These are phyloP conservation scores for Plasmodium cynomolgi DNA, from an alignment of 169 alveolate species.

Conservation along the genomic window DNA sequence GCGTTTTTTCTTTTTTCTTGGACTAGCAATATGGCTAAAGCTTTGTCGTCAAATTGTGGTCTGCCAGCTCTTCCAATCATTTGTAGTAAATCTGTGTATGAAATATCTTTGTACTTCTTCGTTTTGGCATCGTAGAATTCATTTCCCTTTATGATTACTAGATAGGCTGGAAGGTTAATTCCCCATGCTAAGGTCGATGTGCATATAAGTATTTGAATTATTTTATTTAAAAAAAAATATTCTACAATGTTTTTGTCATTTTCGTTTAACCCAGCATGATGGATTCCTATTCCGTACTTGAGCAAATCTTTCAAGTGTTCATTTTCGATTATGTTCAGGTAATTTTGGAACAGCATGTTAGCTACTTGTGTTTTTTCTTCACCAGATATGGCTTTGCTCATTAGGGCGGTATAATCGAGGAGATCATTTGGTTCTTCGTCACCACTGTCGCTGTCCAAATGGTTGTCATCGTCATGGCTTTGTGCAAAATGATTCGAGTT, in stretches of 20 bases:
- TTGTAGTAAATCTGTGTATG: constrained; percentile 84
- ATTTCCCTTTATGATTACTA: constrained; percentile 93
- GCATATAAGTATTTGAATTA: constrained; percentile 95
- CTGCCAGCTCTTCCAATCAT: constrained; percentile 99
- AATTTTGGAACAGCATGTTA: constrained; percentile 27
- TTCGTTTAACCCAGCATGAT: constrained; percentile 97
- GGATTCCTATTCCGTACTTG: constrained; percentile 97
- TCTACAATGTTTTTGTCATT: constrained; percentile 97
- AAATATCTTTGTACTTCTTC: constrained; percentile 77
- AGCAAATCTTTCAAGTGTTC: constrained; percentile 91
- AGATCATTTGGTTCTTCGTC: background rate
- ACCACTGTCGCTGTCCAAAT: background rate
- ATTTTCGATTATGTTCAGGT: constrained; percentile 83
- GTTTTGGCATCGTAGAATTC: constrained; percentile 84
- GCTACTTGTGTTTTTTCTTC: constrained; percentile 28
- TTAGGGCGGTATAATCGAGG: background rate
- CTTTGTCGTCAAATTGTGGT: constrained; percentile 97
- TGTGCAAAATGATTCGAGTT: background rate
- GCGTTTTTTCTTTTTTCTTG: constrained; percentile 96
- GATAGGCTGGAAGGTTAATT: constrained; percentile 99
- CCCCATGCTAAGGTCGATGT: constrained; percentile 99
- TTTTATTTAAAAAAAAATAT: constrained; percentile 93
- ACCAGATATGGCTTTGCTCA: constrained; percentile 19
- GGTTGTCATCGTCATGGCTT: background rate
- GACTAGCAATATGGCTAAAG: constrained; percentile 96